These are phyloP conservation scores for Salix brachista DNA, from an alignment of 345 rosid species.

Conservation along the genomic window DNA sequence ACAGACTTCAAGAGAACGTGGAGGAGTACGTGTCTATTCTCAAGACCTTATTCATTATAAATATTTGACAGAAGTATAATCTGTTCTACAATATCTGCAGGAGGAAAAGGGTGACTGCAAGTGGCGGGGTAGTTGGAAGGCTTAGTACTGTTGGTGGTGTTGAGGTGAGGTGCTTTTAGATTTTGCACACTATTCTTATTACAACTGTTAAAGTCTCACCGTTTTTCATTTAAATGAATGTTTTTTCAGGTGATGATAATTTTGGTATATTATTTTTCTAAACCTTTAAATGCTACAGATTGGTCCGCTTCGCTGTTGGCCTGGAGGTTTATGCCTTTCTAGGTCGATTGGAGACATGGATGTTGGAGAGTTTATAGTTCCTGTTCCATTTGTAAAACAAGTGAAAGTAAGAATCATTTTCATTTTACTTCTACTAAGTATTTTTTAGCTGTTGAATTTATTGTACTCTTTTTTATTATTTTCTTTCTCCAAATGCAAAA, in stretches of 20 bases:
- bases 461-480: background rate
- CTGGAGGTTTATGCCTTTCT: constrained; percentile 89
- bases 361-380: constrained; percentile 92
- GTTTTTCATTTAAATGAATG: background rate
- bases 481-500: background rate
- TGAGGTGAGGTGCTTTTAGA: constrained; percentile 41
- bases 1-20: constrained; percentile 76
- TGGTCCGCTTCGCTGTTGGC: constrained; percentile 94
- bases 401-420: constrained; percentile 51
- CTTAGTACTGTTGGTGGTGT: constrained; percentile 79
- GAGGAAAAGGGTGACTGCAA: constrained; percentile 84
- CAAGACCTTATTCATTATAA: background rate
- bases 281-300: constrained; percentile 34
- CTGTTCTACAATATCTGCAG: constrained; percentile 34
- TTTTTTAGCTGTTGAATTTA: background rate
- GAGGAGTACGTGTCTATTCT: constrained; percentile 62
- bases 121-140: constrained; percentile 99
- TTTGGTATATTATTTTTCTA: background rate
- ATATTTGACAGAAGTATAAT: background rate
- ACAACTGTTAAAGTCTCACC: background rate
- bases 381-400: constrained; percentile 86
- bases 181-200: background rate
- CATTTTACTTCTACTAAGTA: background rate
- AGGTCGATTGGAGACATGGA: constrained; percentile 94
- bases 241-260: background rate